Percentiles rank a stretch among this genome's conserved stretches.
These are phyloP conservation scores for Hypoxylon sp. DNA, from an alignment of 2,329 filamentous ascomycete species.

Conservation along the genomic window DNA sequence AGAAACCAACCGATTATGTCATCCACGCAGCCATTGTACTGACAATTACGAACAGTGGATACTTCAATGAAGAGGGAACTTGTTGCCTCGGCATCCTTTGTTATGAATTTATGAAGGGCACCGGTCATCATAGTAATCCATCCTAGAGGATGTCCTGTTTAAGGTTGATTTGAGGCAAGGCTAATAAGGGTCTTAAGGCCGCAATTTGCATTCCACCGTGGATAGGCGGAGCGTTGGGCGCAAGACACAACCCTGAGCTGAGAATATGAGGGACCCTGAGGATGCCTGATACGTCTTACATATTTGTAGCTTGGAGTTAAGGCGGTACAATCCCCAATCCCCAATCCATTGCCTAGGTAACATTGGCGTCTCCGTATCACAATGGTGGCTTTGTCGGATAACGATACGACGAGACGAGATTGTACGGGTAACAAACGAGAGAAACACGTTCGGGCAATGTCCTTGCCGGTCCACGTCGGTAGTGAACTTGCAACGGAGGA, in stretches of 20 bases:
- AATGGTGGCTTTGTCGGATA: background rate
- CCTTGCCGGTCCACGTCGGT: background rate
- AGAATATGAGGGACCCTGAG: slow-evolving; percentile 12
- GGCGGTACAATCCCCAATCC: background rate
- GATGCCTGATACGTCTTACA: background rate
- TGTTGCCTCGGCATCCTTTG: slow-evolving; percentile 17
- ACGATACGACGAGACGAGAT: background rate
- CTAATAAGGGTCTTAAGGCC: background rate
- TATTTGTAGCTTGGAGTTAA: background rate
- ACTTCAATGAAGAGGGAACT: background rate
- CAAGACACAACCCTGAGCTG: slow-evolving; percentile 7
- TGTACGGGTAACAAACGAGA: background rate
- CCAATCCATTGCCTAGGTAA: background rate
- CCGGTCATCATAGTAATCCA: slow-evolving; percentile 22
- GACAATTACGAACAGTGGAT: background rate
- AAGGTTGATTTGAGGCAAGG: slow-evolving; percentile 3
- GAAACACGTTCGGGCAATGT: background rate
- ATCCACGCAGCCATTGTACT: background rate
- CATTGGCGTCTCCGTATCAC: background rate
- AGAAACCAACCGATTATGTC: slow-evolving; percentile 26
- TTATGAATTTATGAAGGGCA: slow-evolving; percentile 2
- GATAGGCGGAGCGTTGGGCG: background rate
- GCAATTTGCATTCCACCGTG: slow-evolving; percentile 12
- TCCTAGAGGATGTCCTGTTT: slow-evolving; percentile 4
- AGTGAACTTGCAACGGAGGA: slow-evolving; percentile 7